Evolutionary conservation across 345 rosid species (phyloP), one percentile per base, ranked within the genome.

Genomic region (Ricinus communis): DNA sequence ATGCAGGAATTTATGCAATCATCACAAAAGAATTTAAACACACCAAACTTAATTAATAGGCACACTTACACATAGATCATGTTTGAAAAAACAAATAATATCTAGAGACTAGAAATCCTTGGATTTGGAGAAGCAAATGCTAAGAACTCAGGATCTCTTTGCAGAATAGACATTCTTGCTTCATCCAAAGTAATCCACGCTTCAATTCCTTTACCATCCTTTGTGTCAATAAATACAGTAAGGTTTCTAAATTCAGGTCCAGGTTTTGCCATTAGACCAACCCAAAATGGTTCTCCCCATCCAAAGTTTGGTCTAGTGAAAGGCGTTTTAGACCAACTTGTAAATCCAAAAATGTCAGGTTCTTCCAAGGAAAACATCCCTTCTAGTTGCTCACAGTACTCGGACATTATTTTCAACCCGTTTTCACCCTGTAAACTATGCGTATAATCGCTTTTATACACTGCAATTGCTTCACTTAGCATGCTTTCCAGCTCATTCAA

Each of bases 171-270:
- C 76, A 76, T 71, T 19, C 71, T 65, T 28, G 57, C 3, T 16
- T 58, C 16, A 60, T 76, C 80, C n/a, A 76, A 50, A 13, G 72
- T 76, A 0, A 71, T 45, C 75, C 75, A 76, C 3, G 80, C 80
- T 41, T 76, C 80, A 16, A 76, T 71, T 10, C 70, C 80, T 28
- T 50, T 65, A 5, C 72, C 59, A 27, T 70, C 74, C 38, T 8
- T 41, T 5, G 72, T 11, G 1, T 76, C 80, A 4, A 56, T 30
- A 5, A 76, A 41, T 6, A 76, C 41, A 5, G 68, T 71, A 0
- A 71, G 31, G 25, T 76, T 71, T n/a, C 62, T 45, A 40, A 63
- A 70, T 1, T 67, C 74, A 46, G 54, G 62, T 5, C 80, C 74
- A 19, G 15, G 61, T 71, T 76, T 70, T 11, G 76, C 80, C 38